Evolutionary conservation across 768 basidiomycete genomes (phyloP), one percentile per base, ranked within the genome.

Genomic region (Lentinula guzmanii): DNA sequence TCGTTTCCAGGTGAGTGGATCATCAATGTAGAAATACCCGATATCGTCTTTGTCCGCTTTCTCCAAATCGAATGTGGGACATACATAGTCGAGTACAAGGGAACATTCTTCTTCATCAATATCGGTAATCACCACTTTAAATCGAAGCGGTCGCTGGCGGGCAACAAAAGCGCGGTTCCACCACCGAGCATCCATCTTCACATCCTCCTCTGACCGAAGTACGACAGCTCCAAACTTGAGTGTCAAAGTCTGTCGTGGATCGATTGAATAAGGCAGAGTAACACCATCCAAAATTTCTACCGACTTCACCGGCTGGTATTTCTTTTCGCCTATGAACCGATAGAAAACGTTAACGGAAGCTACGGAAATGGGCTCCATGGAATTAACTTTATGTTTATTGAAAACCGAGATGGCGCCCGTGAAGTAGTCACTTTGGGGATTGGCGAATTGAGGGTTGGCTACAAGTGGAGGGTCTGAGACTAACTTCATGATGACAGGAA

Each of bases 31-130:
- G 65, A 76, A 75, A 61, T 71, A 74, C 1, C 62, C 74, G 6
- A 75, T 35, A 52, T 75, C 72, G n/a, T 48, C 58, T 1, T 72
- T 70, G 11, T 67, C 64, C 54, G 72, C 70, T 9, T 69, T 68
- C 34, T 72, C 64, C 0, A 73, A 74, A 10, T 66, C 70, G 63
- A 69, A 74, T 4, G n/a, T 34, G 24, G 48, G 59, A 51, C 11
- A 52, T 10, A 78, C 71, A 58, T 78, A 70, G 62, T 78, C 77
- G 34, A 75, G 61, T 8, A 78, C 74, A 10, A 78, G 65, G 6
- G 74, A 75, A n/a, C 70, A 70, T 60, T 75, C 69, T 59, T 77
- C 75, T 41, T 72, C 76, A 62, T 76, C 75, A 46, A 77, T 73
- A 21, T 75, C 74, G 51, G 72, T 70, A 5, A 76, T 51, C 18